Evolutionary conservation across 352 stramenopile species (phyloP).

Genomic region (Phytophthora meadii): DNA sequence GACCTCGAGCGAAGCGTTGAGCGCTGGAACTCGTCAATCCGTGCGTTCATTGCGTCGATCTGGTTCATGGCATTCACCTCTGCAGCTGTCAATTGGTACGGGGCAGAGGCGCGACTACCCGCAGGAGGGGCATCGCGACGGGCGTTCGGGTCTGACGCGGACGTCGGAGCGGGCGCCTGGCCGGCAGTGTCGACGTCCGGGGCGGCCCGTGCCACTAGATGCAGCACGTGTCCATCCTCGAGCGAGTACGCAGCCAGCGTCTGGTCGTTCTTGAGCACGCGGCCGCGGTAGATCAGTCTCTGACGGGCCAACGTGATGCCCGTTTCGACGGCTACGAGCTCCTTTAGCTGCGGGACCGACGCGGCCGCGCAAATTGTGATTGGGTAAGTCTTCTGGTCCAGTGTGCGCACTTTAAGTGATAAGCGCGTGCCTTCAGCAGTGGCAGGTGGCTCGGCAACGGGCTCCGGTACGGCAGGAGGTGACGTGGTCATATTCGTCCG

Average conservation of each 20-base stretch:
- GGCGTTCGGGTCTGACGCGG: conserved; percentile 4
- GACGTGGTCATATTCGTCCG: conserved; percentile 8
- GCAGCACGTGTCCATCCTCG: conserved; percentile 84
- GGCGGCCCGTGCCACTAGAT: conserved; percentile 74
- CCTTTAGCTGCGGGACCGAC: conserved; percentile 82
- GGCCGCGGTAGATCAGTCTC: conserved; percentile 86
- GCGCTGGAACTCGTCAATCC: conserved; percentile 25
- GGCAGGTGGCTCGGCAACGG: conserved; percentile 24
- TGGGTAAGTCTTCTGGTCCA: conserved; percentile 85
- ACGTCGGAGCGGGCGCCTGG: conserved; percentile 30
- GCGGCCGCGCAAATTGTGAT: conserved; percentile 69
- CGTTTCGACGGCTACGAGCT: conserved; percentile 68
- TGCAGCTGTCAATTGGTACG: conserved; percentile 2
- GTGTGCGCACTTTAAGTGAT: conserved; percentile 81
- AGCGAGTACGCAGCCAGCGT: conserved; percentile 73
- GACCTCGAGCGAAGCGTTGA: conserved; percentile 15
- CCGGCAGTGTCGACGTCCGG: conserved; percentile 13
- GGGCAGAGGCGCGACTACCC: background rate
- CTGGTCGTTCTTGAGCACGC: conserved; percentile 90
- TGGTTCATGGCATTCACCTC: conserved; percentile 1
- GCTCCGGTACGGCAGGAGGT: conserved; percentile 9
- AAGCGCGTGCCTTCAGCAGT: conserved; percentile 39
- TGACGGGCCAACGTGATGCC: conserved; percentile 78
- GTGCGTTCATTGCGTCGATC: conserved; percentile 16
- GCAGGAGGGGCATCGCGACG: background rate